Percentiles rank a stretch among this genome's conserved stretches.
These are phyloP conservation scores for Lactifluus piperatus DNA, from an alignment of 768 basidiomycete genomes.

Conservation along the genomic window DNA sequence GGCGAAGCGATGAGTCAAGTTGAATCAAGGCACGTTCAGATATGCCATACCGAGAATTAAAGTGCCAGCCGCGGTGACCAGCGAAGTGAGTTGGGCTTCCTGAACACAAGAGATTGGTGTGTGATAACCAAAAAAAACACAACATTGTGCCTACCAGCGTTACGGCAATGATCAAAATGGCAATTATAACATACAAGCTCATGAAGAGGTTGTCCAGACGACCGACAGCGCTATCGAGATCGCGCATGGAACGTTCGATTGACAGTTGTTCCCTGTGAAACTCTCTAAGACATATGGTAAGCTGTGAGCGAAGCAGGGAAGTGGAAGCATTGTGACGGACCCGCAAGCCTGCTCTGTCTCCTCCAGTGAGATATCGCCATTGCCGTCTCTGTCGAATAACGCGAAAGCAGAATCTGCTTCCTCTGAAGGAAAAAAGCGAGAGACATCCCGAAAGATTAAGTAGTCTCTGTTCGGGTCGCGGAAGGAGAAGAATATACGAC, in stretches of 20 bases:
- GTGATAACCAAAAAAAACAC: not conserved
- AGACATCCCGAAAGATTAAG: conserved; percentile 60
- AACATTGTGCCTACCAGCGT: conserved; percentile 43
- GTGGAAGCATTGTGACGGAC: conserved; percentile 26
- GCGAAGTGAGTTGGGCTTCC: conserved; percentile 65
- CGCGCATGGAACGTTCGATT: conserved; percentile 79
- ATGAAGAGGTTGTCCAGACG: conserved; percentile 82
- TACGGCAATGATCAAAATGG: conserved; percentile 75
- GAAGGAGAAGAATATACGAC: conserved; percentile 83
- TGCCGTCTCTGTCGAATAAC: conserved; percentile 62
- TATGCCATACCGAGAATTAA: conserved; percentile 37
- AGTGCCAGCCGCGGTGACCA: conserved; percentile 70
- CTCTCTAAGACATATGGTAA: conserved; percentile 36
- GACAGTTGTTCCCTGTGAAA: conserved; percentile 81
- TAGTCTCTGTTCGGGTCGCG: conserved; percentile 48
- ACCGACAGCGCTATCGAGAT: conserved; percentile 84
- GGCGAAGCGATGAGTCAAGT: not conserved
- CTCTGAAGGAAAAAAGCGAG: conserved; percentile 60
- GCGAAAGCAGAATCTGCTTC: conserved; percentile 60
- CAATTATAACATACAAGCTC: conserved; percentile 64
- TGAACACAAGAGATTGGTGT: conserved; percentile 23
- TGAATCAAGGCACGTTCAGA: not conserved
- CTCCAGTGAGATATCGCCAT: conserved; percentile 63
- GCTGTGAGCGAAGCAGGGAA: not conserved
- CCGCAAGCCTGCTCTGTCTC: conserved; percentile 71